Evolutionary conservation across 148 eudicot genomes (phyloP), one percentile per base, ranked within the genome.

Genomic region (Camellia japonica): DNA sequence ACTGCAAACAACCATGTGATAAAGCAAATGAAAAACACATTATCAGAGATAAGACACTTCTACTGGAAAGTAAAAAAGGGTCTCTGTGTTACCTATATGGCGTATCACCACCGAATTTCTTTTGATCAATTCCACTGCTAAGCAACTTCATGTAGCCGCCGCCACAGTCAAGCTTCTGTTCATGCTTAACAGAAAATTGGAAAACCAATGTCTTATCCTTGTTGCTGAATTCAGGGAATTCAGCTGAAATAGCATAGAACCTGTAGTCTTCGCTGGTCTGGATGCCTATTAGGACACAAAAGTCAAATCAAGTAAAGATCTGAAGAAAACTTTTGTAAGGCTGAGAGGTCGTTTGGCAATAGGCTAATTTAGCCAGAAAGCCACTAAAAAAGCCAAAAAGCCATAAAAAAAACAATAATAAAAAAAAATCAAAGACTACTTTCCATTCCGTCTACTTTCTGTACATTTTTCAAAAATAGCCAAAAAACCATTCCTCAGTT

Each of bases 61-160:
- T 38, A 66, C 54, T 11, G 41, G 5, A 67, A 16, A 46, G 19
- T 47, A 9, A 56, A 58, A 30, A 13, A 56, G 42, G 44, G 11
- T 41, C 1, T 9, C 8, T 41, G 7, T 66, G n/a, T 41, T 78
- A 93, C 98, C 98, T 94, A 86, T 93, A 95, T 51, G 96, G 91
- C 23, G 98, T 89, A 72, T 95, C 98, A 47, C 96, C 98, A 46
- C 98, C 96, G 55, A 95, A 93, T 81, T 90, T 91, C 87, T 93
- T 95, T 75, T 93, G 94, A 83, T 95, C 97, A 38, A 89, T 78
- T 1, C 90, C 93, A 82, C 93, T 95, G 82, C 97, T 93, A 73
- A 95, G 90, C 86, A 95, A 85, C 85, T 95, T 95, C 97, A 95
- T 95, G 91, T 95, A 95, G 71, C 98, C 98, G 84, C 98, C 98